Conservation (phyloP, 306 rosid species). For the Canavalia gladiata region DNA sequence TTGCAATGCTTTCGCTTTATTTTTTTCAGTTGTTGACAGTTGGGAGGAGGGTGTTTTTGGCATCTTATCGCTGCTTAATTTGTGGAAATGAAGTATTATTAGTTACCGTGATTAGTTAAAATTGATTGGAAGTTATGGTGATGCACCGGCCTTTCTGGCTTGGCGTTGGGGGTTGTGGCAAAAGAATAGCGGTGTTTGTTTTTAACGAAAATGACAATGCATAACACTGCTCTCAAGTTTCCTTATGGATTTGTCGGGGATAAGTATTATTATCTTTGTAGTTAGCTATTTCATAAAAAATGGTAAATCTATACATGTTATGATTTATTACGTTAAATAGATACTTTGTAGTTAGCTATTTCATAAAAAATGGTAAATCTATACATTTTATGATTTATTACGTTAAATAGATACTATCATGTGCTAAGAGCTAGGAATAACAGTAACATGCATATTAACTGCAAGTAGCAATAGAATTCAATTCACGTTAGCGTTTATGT, state of each 20-base stretch:
- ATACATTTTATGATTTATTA: no score
- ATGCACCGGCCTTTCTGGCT: background rate
- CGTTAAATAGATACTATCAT: background rate
- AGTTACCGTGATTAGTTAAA: background rate
- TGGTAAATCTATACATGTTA: no score
- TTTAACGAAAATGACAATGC: slow-evolving; percentile 46
- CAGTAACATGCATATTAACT: background rate
- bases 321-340: no score
- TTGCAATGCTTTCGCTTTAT: slow-evolving; percentile 19
- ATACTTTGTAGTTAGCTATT: background rate
- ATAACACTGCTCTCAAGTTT: slow-evolving; percentile 11
- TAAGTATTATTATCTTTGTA: background rate
- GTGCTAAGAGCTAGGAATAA: no score
- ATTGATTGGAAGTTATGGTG: background rate
- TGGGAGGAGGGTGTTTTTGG: slow-evolving; percentile 54
- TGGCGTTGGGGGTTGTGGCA: slow-evolving; percentile 38
- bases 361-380: no score
- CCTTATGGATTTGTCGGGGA: slow-evolving; percentile 29
- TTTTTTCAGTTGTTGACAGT: background rate
- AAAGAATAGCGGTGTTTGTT: slow-evolving; percentile 49
- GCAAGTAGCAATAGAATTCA: slow-evolving; percentile 26
- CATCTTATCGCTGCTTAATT: background rate
- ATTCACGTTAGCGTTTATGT: background rate
- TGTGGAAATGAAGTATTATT: background rate
- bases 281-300: background rate